Evolutionary conservation across 106 monocot genomes (phyloP).

Genomic region (Cymbidium sinense): DNA sequence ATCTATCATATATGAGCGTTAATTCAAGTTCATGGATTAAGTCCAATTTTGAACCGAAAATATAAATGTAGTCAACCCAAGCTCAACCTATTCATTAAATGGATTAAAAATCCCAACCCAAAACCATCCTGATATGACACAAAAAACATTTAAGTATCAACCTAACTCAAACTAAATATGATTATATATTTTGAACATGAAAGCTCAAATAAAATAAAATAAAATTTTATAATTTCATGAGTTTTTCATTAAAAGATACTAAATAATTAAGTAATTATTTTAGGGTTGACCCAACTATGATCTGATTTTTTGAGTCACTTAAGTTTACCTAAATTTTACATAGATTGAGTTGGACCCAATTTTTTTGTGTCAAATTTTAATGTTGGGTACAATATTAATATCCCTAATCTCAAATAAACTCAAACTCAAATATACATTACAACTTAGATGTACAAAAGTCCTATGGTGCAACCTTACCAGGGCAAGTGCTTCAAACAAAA

Average conservation of each 20-base stretch:
- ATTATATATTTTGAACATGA: no score
- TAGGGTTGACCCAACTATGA: not conserved
- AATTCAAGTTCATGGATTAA: not conserved
- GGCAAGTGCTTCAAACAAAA: slow-evolving; percentile 97
- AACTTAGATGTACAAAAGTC: not conserved
- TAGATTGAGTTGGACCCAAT: not conserved
- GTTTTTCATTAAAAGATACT: no score
- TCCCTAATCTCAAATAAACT: not conserved
- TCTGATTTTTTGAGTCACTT: not conserved
- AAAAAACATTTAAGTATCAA: not conserved
- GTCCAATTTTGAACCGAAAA: not conserved
- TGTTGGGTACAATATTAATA: not conserved
- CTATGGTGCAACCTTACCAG: slow-evolving; percentile 51
- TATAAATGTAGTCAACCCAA: not conserved
- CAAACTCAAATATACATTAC: not conserved
- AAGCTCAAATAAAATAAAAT: no score
- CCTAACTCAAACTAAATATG: no score
- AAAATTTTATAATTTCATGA: no score
- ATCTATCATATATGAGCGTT: not conserved
- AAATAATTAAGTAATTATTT: no score
- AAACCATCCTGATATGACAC: not conserved
- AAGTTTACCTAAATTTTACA: no score
- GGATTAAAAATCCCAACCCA: not conserved
- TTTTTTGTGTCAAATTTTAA: not conserved
- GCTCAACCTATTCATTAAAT: not conserved